Evolutionary conservation across 2,329 filamentous ascomycete species (phyloP).

Genomic region (Pyrenophora graminea): DNA sequence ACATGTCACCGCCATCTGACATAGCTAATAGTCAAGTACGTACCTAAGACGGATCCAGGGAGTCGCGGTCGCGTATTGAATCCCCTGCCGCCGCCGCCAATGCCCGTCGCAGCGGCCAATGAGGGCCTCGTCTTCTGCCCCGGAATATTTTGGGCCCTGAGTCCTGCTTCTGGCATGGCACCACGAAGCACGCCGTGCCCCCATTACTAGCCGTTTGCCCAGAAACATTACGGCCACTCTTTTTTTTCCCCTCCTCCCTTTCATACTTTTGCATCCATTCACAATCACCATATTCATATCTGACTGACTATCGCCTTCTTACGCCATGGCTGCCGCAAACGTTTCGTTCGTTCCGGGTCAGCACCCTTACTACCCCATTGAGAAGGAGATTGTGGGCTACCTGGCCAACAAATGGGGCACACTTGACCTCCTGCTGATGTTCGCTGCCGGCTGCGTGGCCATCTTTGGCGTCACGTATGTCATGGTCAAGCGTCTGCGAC

Average conservation of each 20-base stretch:
- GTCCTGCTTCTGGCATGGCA: neutral
- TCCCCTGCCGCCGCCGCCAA: neutral
- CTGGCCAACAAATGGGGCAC: conserved; percentile 68
- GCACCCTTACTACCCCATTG: conserved; percentile 74
- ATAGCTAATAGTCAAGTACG: neutral
- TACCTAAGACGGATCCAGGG: neutral
- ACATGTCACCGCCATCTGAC: neutral
- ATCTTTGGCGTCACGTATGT: conserved; percentile 63
- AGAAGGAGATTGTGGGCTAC: conserved; percentile 65
- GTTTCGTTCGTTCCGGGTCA: conserved; percentile 19
- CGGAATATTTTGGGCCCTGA: conserved; percentile 5
- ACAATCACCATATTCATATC: neutral
- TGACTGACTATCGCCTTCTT: neutral
- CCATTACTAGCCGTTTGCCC: conserved; percentile 6
- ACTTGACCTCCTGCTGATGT: conserved; percentile 62
- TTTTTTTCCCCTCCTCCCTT: neutral
- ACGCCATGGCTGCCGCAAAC: conserved; percentile 20
- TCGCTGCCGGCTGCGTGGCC: conserved; percentile 59
- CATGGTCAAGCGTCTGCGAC: conserved; percentile 58
- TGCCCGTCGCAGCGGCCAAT: neutral
- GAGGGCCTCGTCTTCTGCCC: conserved; percentile 5
- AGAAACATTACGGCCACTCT: neutral
- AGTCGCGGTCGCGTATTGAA: conserved; percentile 1
- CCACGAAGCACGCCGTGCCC: conserved; percentile 11
- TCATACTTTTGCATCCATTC: neutral